Evolutionary conservation across 2,329 filamentous ascomycete genomes (phyloP), one percentile per base, ranked within the genome.

Genomic region (Venturia asperata): DNA sequence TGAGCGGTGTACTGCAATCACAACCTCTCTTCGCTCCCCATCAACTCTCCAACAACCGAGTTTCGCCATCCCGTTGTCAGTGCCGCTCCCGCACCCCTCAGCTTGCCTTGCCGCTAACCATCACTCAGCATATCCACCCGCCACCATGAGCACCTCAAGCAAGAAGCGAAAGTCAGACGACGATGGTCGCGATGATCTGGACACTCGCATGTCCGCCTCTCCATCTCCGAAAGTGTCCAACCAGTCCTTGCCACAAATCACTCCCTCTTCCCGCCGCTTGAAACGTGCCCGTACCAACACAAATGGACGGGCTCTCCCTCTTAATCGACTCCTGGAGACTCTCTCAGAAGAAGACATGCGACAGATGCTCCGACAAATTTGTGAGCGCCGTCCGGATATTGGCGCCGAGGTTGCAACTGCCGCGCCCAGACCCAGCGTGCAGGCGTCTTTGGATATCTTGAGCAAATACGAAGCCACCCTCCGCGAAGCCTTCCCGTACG

Each of bases 181-280:
- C 70, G 85, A 87, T 71, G 77, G 70, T 37, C 52, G 52, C 52
- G 74, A 70, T 69, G 84, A 85, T 70, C 75, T 83, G 68, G 87
- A 88, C 73, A 89, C 92, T 74, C 91, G 92, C 73, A 97, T 97
- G 91, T 91, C 89, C 67, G 87, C 93, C 71, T 97, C 93, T 45
- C 92, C 93, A 7, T 84, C 85, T 67, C 92, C 93, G 61, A 88
- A 90, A 67, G 83, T 89, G 66, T 80, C 87, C 69, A 80, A 86
- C 68, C 85, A 91, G 71, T 81, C 86, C 65, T 84, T 95, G 37
- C 80, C 85, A 64, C 71, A 74, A 61, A 70, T 76, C 60, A 67
- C 65, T 58, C 71, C 74, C 62, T 70, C 76, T 58, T 67, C 66
- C 56, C 81, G 85, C 62, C 91, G 90, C 74, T 88, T 80, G 69